Percentiles rank a stretch among this genome's conserved stretches.
phyloP scores from a whole-genome alignment of 768 basidiomycete genomes.

The Leccinum rimulosum region DNA sequence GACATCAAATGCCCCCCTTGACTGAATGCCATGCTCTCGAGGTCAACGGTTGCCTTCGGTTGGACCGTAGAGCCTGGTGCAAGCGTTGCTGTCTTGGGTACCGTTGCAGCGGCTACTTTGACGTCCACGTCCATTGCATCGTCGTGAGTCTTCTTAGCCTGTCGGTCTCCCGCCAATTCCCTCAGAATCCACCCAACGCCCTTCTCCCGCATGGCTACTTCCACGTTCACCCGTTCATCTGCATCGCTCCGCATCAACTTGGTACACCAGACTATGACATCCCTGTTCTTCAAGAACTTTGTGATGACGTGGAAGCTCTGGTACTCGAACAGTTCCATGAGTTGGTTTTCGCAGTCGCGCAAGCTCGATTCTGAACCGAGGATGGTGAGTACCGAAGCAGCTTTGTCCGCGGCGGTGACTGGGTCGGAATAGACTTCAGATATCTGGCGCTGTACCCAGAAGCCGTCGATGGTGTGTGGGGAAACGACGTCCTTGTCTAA shows the following conservation, averaged over 20 bases:
- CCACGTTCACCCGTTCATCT: slow-evolving; percentile 87
- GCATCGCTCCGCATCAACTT: slow-evolving; percentile 88
- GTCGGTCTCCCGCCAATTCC: slow-evolving; percentile 81
- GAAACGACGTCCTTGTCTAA: slow-evolving; percentile 78
- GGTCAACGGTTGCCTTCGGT: slow-evolving; percentile 81
- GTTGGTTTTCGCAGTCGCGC: slow-evolving; percentile 91
- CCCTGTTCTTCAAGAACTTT: slow-evolving; percentile 91
- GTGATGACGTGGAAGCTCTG: slow-evolving; percentile 87
- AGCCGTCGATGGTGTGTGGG: slow-evolving; percentile 90
- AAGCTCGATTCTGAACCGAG: slow-evolving; percentile 84
- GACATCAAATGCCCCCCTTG: slow-evolving; percentile 98
- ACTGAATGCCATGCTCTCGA: slow-evolving; percentile 93
- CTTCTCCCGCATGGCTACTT: slow-evolving; percentile 98
- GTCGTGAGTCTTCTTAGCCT: slow-evolving; percentile 45
- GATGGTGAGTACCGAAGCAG: slow-evolving; percentile 76
- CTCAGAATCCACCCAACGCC: slow-evolving; percentile 94
- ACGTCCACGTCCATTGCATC: slow-evolving; percentile 84
- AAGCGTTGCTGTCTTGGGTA: slow-evolving; percentile 83
- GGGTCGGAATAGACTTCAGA: slow-evolving; percentile 91
- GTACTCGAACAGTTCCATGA: slow-evolving; percentile 97
- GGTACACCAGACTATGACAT: slow-evolving; percentile 97
- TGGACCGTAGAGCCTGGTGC: slow-evolving; percentile 85
- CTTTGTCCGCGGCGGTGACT: slow-evolving; percentile 90
- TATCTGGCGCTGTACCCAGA: slow-evolving; percentile 98
- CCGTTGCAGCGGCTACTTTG: slow-evolving; percentile 39